Evolutionary conservation across 2,329 filamentous ascomycete species (phyloP).

Genomic region (Samsoniella hepiali): DNA sequence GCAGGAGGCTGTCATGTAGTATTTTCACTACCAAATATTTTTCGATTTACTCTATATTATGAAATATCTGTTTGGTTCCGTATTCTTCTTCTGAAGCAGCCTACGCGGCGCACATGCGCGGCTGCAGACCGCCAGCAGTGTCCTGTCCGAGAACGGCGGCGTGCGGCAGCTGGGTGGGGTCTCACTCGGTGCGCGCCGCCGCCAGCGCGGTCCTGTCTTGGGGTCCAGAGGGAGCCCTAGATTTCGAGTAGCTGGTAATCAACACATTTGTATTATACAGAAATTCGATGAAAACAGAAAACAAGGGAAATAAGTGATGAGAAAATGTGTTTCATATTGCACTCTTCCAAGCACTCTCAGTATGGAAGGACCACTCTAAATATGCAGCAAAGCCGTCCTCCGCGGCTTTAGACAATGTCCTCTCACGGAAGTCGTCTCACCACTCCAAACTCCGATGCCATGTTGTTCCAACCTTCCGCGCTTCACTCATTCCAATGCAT

Average conservation of each 20-base stretch:
- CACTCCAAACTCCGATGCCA: constrained; percentile 7
- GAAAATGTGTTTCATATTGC: neutral
- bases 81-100: neutral
- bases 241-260: too few species aligned
- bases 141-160: constrained; percentile 12
- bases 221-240: neutral
- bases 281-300: neutral
- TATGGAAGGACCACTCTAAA: neutral
- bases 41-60: neutral
- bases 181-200: constrained; percentile 14
- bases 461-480: neutral
- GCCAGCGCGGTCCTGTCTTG: constrained; percentile 10
- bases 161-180: neutral
- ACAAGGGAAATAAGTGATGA: neutral
- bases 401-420: neutral
- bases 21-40: neutral
- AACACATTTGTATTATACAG: too few species aligned
- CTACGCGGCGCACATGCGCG: neutral
- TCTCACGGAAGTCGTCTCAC: neutral
- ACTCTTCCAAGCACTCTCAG: neutral
- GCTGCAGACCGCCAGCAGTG: constrained; percentile 7
- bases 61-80: neutral
- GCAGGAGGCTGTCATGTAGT: neutral
- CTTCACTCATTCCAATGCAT: neutral
- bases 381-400: neutral